phyloP scores from a whole-genome alignment of 177 flowering plant genomes.

The Tripterygium wilfordii region DNA sequence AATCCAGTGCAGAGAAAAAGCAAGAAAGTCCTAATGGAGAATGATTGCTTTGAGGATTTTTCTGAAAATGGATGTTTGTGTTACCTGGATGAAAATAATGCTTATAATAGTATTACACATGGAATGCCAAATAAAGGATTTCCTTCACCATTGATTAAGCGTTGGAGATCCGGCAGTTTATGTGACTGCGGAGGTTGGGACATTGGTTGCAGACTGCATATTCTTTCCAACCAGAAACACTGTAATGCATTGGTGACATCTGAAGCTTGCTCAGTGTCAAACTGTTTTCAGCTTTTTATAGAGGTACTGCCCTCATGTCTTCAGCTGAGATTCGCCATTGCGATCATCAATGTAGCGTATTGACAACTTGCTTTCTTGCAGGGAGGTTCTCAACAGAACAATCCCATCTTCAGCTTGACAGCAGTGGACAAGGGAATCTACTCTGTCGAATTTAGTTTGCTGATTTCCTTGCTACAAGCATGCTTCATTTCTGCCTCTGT shows the following conservation, averaged over 20 bases:
- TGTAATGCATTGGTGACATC: slow-evolving; percentile 10
- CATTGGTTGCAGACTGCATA: slow-evolving; percentile 64
- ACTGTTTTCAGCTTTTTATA: slow-evolving; percentile 46
- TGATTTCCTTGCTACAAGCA: slow-evolving; percentile 63
- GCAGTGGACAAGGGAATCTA: slow-evolving; percentile 43
- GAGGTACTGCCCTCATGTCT: slow-evolving; percentile 43
- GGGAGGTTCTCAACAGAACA: slow-evolving; percentile 36
- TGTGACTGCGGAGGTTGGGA: slow-evolving; percentile 99
- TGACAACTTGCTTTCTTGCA: slow-evolving; percentile 13
- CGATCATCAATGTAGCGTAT: too few relatives aligned
- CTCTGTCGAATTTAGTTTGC: slow-evolving; percentile 46
- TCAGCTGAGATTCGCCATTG: too few relatives aligned
- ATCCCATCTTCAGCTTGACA: slow-evolving; percentile 49
- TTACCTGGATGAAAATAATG: slow-evolving; percentile 14
- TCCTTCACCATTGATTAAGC: slow-evolving; percentile 66
- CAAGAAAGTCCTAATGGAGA: slow-evolving; percentile 2
- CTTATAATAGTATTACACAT: slow-evolving; percentile 43
- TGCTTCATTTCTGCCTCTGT: slow-evolving; percentile 62
- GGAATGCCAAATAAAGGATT: slow-evolving; percentile 55
- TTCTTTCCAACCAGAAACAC: slow-evolving; percentile 34
- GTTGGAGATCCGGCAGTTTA: slow-evolving; percentile 84
- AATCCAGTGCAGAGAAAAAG: slow-evolving; percentile 3
- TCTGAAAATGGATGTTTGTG: slow-evolving; percentile 10
- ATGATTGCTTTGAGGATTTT: slow-evolving; percentile 6
- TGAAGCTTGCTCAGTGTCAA: slow-evolving; percentile 11